Base-by-base conservation (phyloP, 495 filamentous ascomycete species). In the Cetradonia linearis region DNA sequence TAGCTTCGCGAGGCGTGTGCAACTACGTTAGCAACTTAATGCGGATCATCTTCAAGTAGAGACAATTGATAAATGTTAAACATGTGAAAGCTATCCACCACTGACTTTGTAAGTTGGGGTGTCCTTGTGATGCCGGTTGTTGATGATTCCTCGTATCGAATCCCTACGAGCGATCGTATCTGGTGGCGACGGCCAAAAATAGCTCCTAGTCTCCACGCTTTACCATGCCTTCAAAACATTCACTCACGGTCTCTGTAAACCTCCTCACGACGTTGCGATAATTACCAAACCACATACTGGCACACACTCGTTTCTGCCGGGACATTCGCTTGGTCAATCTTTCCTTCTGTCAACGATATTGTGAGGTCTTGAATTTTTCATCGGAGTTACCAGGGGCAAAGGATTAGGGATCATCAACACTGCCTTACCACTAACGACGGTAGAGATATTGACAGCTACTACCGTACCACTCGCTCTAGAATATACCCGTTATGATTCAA, bases 221-320 rank as follows among this genome's bases (percentile, higher is more conserved):
- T 18, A 18, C 28, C 16, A 23, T 34, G 31, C 50, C 28, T 34
- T 36, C 30, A 33, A 34, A 47, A 59, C 34, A 47, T 59, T 59
- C n/a, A 38, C 31, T 37, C 13, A 47, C 40, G 18, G 23, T n/a
- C 46, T 58, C 30, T 27, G 13, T 28, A 27, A 38, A n/a, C 14
- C 20, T 31, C 23, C 10, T 30, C 16, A 50, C 10, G 3, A 33
- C 14, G 34, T 8, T 59, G 30, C 57, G 40, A 10, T 8, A 28
- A 11, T 53, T 23, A n/a, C 31, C 56, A 7, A 38, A 38, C n/a
- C 25, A 49, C 27, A 27, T 23, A 37, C 27, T 23, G 58, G 58
- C 58, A 60, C 50, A 48, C 59, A 47, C 49, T 61, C 59, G 59
- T 46, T 61, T 16, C 44, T 56, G 52, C 59, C 59, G 47, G 4